A percentile compares a stretch with the other conserved stretches of the same genome.
Evolutionary conservation across 2,329 filamentous ascomycete species (phyloP).

Genomic region (Colletotrichum zoysiae): DNA sequence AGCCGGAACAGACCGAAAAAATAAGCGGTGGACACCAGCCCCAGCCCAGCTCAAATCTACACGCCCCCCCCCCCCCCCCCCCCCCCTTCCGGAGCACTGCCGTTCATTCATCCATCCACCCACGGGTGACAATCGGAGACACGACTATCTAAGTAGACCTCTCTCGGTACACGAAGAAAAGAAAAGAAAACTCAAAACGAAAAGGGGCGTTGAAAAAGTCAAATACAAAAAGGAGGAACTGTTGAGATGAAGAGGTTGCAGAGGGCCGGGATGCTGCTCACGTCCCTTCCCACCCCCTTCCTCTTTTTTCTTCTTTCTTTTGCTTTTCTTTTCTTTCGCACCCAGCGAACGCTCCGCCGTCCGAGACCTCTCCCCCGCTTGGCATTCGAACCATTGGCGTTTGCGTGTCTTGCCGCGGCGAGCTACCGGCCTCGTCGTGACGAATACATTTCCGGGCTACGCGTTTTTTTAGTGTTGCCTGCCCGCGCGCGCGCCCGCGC

Average conservation of each 20-base stretch:
- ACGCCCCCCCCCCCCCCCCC: background rate
- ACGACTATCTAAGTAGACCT: background rate
- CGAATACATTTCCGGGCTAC: background rate
- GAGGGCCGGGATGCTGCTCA: constrained; percentile 9
- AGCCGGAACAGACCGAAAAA: background rate
- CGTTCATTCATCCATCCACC: background rate
- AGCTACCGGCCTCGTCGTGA: background rate
- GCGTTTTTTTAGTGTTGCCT: background rate
- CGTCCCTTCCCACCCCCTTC: background rate
- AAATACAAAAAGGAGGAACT: background rate
- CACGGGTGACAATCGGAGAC: background rate
- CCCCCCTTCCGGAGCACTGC: background rate
- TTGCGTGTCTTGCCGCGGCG: constrained; percentile 10
- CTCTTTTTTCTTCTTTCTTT: no score
- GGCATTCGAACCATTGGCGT: constrained; percentile 32
- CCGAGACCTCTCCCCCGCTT: constrained; percentile 4
- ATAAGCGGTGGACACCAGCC: background rate
- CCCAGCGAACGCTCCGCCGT: background rate
- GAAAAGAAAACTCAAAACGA: background rate
- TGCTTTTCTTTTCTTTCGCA: background rate
- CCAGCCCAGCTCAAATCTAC: background rate
- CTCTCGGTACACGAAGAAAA: background rate
- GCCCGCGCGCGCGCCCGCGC: no score
- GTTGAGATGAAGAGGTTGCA: constrained; percentile 15
- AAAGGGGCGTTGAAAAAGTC: background rate